Base-by-base conservation (phyloP, 345 rosid species). In the Leavenworthia alabamica region DNA sequence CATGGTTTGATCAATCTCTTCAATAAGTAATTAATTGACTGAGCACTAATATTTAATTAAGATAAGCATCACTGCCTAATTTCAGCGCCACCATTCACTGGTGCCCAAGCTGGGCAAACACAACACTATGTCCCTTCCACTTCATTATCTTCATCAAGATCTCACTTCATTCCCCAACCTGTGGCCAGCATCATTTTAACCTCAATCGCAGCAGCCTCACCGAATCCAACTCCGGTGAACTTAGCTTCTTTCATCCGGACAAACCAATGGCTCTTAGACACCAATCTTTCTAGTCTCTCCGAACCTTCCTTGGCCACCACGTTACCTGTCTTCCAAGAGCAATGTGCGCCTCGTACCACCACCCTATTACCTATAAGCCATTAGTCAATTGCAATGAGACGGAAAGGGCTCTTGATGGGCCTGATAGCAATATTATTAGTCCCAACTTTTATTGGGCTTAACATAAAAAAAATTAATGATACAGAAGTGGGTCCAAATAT, bases 111-210 rank as follows among this genome's bases (percentile, higher is more conserved):
- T 20, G 86, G 5, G 98, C 96, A 80, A 92, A 92, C 15, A 85
- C 93, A 68, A 83, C 98, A 73, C 85, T 83, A 62, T 89, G 95
- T 7, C 98, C 96, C 73, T 89, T 92, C 98, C 95, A 92, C 44
- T 41, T 58, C 53, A 31, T 24, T 48, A 33, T 15, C 49, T 7
- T 83, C 85, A 16, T 84, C 87, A 7, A 83, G 89, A 62, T 86
- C 89, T 78, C 71, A 86, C 85, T 86, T 89, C 65, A 86, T 66
- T 49, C 95, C 95, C 98, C 98, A 92, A 12, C 95, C 98, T 0
- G 86, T 82, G 3, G 90, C 93, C 11, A 92, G 80, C 98, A 92
- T 92, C 7, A 75, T 42, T 70, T 76, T 86, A 45, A 83, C 86
- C 69, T 92, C 95, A 3, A 70, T 45, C 39, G 70, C 73, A 2